phyloP scores from a whole-genome alignment of 73 alveolate species.

The Stentor roeselii region DNA sequence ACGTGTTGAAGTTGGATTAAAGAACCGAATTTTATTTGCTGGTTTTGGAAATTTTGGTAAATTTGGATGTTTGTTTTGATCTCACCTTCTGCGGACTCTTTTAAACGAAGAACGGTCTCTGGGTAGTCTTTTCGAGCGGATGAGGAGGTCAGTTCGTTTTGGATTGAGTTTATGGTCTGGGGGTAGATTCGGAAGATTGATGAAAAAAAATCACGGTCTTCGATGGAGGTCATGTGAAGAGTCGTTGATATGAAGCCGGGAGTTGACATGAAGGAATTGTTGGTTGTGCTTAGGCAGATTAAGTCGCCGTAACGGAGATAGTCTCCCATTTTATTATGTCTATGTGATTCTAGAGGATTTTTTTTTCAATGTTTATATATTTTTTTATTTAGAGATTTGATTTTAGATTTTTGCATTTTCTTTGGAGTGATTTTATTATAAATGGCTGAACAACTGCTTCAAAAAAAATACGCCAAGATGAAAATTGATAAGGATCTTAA shows the following conservation, averaged over 20 bases:
- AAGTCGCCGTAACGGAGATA: neutral
- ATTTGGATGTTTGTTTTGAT: slow-evolving; percentile 2
- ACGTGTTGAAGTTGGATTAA: neutral
- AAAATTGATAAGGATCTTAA: neutral
- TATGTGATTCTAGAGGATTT: no score
- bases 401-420: no score
- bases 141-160: slow-evolving; percentile 3
- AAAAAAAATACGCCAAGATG: neutral
- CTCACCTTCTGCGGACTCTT: slow-evolving; percentile 18
- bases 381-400: no score
- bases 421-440: no score
- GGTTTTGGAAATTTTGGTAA: neutral
- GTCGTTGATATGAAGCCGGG: neutral
- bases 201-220: neutral
- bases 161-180: neutral
- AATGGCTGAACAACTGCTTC: neutral
- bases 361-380: no score
- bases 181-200: neutral
- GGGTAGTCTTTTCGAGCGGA: neutral
- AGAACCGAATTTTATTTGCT: slow-evolving; percentile 13
- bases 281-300: neutral
- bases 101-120: neutral
- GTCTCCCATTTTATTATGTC: no score
- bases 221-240: neutral
- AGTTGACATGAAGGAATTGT: neutral